Conservation (phyloP, 2,329 filamentous ascomycete genomes). For the Teratosphaeria pseudoeucalypti region DNA sequence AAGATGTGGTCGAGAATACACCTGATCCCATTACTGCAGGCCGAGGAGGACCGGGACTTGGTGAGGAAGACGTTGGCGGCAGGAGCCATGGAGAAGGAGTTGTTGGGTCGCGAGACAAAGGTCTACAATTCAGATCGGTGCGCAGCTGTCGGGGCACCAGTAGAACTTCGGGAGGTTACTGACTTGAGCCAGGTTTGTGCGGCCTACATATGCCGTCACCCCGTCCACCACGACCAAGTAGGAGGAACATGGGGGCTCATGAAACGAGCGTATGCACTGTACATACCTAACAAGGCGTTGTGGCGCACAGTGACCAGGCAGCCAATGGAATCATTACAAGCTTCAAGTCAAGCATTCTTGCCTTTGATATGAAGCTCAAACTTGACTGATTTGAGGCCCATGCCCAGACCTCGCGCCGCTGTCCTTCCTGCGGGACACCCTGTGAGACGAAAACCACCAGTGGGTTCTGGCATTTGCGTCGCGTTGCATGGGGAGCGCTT, state of each 20-base stretch:
- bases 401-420: background rate
- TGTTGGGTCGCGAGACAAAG: conserved; percentile 73
- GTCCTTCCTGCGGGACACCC: background rate
- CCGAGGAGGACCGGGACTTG: conserved; percentile 92
- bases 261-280: background rate
- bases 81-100: conserved; percentile 78
- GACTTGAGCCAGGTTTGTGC: conserved; percentile 53
- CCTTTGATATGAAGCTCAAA: background rate
- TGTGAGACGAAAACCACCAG: background rate
- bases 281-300: background rate
- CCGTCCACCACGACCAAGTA: conserved; percentile 53
- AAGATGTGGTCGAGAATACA: conserved; percentile 98
- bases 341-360: background rate
- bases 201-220: conserved; percentile 67
- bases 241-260: background rate
- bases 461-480: background rate
- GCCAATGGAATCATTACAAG: background rate
- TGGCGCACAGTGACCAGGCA: background rate
- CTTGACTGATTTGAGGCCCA: background rate
- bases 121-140: conserved; percentile 85
- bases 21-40: conserved; percentile 85
- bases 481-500: background rate
- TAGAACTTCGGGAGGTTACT: conserved; percentile 1
- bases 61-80: conserved; percentile 79
- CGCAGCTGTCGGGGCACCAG: conserved; percentile 23